Evolutionary conservation across 2,329 filamentous ascomycete species (phyloP).

Genomic region (Onygena corvina): DNA sequence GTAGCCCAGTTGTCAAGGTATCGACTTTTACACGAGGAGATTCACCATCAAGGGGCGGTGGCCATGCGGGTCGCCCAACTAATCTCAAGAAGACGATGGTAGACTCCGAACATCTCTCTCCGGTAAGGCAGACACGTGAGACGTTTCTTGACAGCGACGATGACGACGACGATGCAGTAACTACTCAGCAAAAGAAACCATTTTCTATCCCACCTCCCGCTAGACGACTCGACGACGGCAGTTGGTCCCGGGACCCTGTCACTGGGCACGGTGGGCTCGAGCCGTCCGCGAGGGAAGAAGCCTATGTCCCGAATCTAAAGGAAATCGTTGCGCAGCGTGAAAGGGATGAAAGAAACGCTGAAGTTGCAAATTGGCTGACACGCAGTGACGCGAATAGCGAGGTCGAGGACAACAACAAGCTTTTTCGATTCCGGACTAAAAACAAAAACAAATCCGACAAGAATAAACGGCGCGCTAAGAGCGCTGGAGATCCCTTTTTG

Average conservation of each 20-base stretch:
- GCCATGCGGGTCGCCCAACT: constrained; percentile 10
- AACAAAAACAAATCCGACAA: constrained; percentile 18
- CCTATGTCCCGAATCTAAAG: constrained; percentile 38
- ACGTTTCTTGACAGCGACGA: constrained; percentile 20
- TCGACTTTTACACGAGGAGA: constrained; percentile 34
- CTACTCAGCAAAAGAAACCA: constrained; percentile 8
- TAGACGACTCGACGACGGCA: constrained; percentile 34
- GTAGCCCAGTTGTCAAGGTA: constrained; percentile 37
- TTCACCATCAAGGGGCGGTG: constrained; percentile 29
- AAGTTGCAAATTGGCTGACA: constrained; percentile 44
- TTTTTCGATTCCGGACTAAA: constrained; percentile 12
- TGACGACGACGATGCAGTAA: constrained; percentile 16
- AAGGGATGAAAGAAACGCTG: constrained; percentile 40
- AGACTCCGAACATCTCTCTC: constrained; percentile 24
- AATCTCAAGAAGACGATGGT: background rate
- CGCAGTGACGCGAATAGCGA: constrained; percentile 39
- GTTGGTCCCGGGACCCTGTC: constrained; percentile 31
- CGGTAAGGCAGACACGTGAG: constrained; percentile 10
- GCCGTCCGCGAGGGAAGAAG: constrained; percentile 36
- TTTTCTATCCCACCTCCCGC: constrained; percentile 18
- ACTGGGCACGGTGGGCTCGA: constrained; percentile 38
- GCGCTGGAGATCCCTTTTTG: constrained; percentile 26
- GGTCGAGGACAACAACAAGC: constrained; percentile 22
- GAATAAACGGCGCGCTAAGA: constrained; percentile 37
- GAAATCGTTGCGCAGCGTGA: constrained; percentile 39